These are phyloP conservation scores for Aureobasidium sp. DNA, from an alignment of 2,329 filamentous ascomycete species.

Conservation along the genomic window DNA sequence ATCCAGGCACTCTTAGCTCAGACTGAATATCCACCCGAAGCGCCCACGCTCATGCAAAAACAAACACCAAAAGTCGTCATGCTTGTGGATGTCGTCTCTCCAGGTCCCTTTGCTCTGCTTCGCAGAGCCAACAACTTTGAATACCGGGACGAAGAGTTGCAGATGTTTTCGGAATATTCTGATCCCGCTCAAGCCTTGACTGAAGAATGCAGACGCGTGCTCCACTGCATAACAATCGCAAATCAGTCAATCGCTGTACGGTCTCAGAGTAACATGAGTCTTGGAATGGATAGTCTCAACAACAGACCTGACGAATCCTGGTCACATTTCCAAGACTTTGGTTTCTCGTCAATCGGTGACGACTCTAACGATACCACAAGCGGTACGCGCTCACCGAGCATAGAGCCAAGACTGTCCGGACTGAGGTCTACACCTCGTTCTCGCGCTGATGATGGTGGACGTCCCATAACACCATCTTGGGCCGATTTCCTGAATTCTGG, in stretches of 20 bases:
- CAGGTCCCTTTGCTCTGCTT: constrained; percentile 84
- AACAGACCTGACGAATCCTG: constrained; percentile 79
- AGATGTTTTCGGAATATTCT: constrained; percentile 78
- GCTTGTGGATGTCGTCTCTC: constrained; percentile 92
- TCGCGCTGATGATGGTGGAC: constrained; percentile 54
- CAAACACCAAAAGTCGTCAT: constrained; percentile 86
- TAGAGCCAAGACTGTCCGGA: constrained; percentile 28
- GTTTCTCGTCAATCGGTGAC: constrained; percentile 60
- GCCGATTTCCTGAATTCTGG: constrained; percentile 94
- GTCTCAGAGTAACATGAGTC: constrained; percentile 32
- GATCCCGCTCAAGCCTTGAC: constrained; percentile 83
- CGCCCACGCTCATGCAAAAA: constrained; percentile 66
- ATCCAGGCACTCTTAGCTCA: constrained; percentile 84
- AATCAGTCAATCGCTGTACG: constrained; percentile 66
- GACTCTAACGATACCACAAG: constrained; percentile 12
- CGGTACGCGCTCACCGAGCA: constrained; percentile 15
- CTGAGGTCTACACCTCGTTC: constrained; percentile 61
- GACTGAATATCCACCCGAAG: constrained; percentile 85
- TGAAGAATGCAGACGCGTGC: constrained; percentile 85
- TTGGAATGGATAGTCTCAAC: constrained; percentile 25
- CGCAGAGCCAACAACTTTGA: constrained; percentile 91
- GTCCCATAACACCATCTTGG: constrained; percentile 95
- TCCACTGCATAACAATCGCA: constrained; percentile 77
- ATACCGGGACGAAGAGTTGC: constrained; percentile 83
- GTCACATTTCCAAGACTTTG: constrained; percentile 96